phyloP scores from a whole-genome alignment of 768 basidiomycete species.

The Lactarius vividus region DNA sequence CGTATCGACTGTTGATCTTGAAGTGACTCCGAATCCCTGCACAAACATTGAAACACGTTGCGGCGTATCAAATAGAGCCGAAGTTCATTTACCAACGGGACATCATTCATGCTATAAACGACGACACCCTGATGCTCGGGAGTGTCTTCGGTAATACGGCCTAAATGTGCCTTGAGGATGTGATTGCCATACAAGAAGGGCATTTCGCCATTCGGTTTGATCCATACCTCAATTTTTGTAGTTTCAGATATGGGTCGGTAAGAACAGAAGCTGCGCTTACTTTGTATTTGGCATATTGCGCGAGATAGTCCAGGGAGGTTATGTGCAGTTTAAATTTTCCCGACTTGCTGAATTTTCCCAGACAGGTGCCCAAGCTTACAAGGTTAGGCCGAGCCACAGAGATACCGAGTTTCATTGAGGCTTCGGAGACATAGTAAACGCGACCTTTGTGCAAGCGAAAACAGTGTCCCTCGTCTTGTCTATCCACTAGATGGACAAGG shows the following conservation, averaged over 20 bases:
- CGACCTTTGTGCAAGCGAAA: slow-evolving; percentile 93
- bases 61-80: slow-evolving; percentile 1
- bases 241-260: neutral
- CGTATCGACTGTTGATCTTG: slow-evolving; percentile 92
- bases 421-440: slow-evolving; percentile 95
- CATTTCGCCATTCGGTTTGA: slow-evolving; percentile 99
- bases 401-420: slow-evolving; percentile 88
- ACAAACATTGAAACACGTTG: slow-evolving; percentile 5
- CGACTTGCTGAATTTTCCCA: slow-evolving; percentile 96
- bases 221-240: slow-evolving; percentile 72
- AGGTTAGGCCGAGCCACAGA: slow-evolving; percentile 92
- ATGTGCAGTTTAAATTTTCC: slow-evolving; percentile 98
- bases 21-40: slow-evolving; percentile 97
- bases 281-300: slow-evolving; percentile 98
- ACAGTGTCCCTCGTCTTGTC: slow-evolving; percentile 92
- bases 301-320: slow-evolving; percentile 88
- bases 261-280: slow-evolving; percentile 40
- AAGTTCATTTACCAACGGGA: slow-evolving; percentile 64
- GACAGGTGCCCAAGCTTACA: slow-evolving; percentile 90
- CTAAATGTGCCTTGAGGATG: slow-evolving; percentile 97
- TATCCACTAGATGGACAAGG: slow-evolving; percentile 90
- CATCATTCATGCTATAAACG: slow-evolving; percentile 92
- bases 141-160: slow-evolving; percentile 97
- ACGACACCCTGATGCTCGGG: slow-evolving; percentile 99
- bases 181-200: slow-evolving; percentile 99